Conservation (phyloP, 768 basidiomycete genomes). For the Gelatoporia subvermispora region DNA sequence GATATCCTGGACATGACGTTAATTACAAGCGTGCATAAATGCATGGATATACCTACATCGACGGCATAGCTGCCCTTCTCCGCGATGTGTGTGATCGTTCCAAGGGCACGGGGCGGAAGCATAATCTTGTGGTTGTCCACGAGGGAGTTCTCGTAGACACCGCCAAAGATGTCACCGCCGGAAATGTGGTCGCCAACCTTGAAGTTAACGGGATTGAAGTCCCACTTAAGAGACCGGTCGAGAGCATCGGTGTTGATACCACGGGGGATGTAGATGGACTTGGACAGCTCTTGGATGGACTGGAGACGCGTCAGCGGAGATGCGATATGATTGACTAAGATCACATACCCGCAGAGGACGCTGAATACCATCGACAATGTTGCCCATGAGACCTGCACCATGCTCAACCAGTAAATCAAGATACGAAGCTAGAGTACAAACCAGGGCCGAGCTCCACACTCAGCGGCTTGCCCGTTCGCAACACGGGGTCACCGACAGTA, state of each 20-base stretch:
- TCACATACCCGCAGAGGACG: conserved; percentile 76
- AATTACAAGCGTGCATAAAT: neutral
- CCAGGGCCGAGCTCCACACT: conserved; percentile 98
- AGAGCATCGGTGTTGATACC: conserved; percentile 98
- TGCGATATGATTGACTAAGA: conserved; percentile 1
- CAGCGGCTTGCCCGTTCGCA: conserved; percentile 95
- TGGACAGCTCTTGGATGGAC: conserved; percentile 93
- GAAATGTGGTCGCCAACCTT: conserved; percentile 96
- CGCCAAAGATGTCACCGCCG: conserved; percentile 94
- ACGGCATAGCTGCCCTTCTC: conserved; percentile 93
- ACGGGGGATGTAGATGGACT: conserved; percentile 99
- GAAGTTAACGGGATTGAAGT: conserved; percentile 81
- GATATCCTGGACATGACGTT: conserved; percentile 56
- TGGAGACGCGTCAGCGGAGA: conserved; percentile 19
- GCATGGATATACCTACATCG: conserved; percentile 47
- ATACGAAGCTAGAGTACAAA: conserved; percentile 28
- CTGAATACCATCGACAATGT: conserved; percentile 98
- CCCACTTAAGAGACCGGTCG: conserved; percentile 86
- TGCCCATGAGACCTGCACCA: conserved; percentile 87
- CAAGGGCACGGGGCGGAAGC: conserved; percentile 89
- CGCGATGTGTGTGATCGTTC: conserved; percentile 89
- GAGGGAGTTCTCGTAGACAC: conserved; percentile 95
- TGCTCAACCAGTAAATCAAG: neutral
- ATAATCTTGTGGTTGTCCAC: conserved; percentile 97
- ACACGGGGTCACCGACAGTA: conserved; percentile 95